phyloP scores from a whole-genome alignment of 257 asterid species.

The Solanum lycopersicoides region DNA sequence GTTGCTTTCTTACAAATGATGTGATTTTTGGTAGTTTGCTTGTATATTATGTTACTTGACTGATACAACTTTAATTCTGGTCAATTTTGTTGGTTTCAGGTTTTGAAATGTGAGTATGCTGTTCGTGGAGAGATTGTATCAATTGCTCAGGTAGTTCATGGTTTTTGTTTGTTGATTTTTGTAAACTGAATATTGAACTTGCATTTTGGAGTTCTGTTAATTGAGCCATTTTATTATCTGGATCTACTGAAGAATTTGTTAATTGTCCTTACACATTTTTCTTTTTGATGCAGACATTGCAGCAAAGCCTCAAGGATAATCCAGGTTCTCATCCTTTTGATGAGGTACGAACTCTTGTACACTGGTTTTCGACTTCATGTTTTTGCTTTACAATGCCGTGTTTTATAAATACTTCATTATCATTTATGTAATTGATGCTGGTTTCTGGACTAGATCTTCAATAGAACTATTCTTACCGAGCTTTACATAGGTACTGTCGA shows the following conservation, averaged over 20 bases:
- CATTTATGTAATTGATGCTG: neutral
- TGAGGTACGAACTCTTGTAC: constrained; percentile 27
- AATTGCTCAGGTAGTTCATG: constrained; percentile 68
- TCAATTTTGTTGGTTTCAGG: constrained; percentile 31
- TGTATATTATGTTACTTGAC: neutral
- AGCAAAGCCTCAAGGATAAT: constrained; percentile 35
- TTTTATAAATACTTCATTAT: neutral
- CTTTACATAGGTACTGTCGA: neutral
- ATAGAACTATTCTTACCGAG: neutral
- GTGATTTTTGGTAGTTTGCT: neutral
- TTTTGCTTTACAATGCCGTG: neutral
- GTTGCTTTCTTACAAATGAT: neutral
- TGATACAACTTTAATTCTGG: neutral
- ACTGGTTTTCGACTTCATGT: neutral
- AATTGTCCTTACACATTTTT: neutral
- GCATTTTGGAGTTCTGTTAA: neutral
- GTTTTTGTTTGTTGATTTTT: neutral
- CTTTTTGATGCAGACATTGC: constrained; percentile 28
- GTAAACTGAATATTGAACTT: neutral
- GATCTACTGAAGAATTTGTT: neutral
- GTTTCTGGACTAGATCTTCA: neutral
- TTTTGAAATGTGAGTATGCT: constrained; percentile 85
- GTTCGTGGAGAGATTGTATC: constrained; percentile 95
- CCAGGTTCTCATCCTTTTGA: constrained; percentile 48
- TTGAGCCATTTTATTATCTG: neutral